Evolutionary conservation across 306 rosid genomes (phyloP), one percentile per base, ranked within the genome.

Genomic region (Crotalaria pallida): DNA sequence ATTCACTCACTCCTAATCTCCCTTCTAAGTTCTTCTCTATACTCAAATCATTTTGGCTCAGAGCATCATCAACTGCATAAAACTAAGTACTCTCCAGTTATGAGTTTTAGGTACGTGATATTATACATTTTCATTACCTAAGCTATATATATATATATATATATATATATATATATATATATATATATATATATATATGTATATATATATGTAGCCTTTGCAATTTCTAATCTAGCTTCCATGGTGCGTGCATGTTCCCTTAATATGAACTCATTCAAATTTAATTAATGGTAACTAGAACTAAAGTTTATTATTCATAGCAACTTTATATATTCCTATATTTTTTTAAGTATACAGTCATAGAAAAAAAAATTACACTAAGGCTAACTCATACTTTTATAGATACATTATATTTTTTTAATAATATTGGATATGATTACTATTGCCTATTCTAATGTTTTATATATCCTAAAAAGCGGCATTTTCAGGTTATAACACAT

Each of bases 51-150:
- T 36, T 65, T 58, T 77, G 77, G 49, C 69, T 13, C 34, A 15
- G 18, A 44, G 45, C 67, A 53, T 36, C 77, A 29, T 43, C 58
- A 13, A 16, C 72, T 33, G 29, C 52, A 22, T 3, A 76, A 52
- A 74, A 67, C 60, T 52, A 36, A 17, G 59, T 27, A 48, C 34
- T 69, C 58, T 57, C 63, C 50, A 51, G 73, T 83, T 79, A 83
- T 84, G 87, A 60, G 67, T 29, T 76, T 69, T 71, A 56, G 92
- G 92, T 80, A 47, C n/a, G 82, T 72, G 31, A 66, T n/a, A n/a
- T 51, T 18, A 73, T 44, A 41, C 24, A 52, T 67, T 76, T 79
- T 58, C 77, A 71, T 43, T 59, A 23, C 78, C 78, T 26, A 31
- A 53, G 58, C 68, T 11, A 66, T n/a, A n/a, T n/a, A n/a, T n/a